These are phyloP conservation scores for Sisymbrium altissimum DNA, from an alignment of 345 rosid species.

Conservation along the genomic window DNA sequence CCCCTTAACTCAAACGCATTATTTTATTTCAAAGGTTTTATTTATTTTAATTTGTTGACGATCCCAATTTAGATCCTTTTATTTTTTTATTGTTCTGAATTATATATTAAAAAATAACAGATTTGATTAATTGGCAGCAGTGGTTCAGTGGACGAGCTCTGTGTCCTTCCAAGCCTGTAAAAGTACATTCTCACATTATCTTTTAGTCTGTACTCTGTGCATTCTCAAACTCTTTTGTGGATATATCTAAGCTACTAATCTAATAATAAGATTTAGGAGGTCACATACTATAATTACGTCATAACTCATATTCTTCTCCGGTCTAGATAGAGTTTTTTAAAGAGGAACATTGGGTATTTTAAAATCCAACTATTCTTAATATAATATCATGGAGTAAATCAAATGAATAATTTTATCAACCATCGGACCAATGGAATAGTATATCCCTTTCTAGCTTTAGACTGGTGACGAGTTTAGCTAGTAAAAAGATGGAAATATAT, in stretches of 20 bases:
- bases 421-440: not conserved
- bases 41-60: not conserved
- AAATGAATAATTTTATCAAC: not conserved
- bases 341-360: not conserved
- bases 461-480: not conserved
- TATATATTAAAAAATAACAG: not conserved
- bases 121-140: not conserved
- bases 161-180: conserved; percentile 7
- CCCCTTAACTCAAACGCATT: not conserved
- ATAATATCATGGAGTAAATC: not conserved
- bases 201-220: conserved; percentile 13
- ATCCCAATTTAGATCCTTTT: conserved; percentile 2
- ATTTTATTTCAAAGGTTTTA: not conserved
- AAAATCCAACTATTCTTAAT: not conserved
- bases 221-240: conserved; percentile 1
- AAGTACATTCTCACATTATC: conserved; percentile 20
- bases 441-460: not conserved
- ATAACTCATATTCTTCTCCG: not conserved
- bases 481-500: no score
- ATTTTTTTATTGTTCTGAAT: not conserved
- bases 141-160: not conserved
- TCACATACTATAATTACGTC: not conserved
- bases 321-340: not conserved
- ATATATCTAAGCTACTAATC: not conserved
- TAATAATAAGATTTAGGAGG: not conserved